Evolutionary conservation across 2,329 filamentous ascomycete genomes (phyloP), one percentile per base, ranked within the genome.

Genomic region (Triangularia verruculosa): DNA sequence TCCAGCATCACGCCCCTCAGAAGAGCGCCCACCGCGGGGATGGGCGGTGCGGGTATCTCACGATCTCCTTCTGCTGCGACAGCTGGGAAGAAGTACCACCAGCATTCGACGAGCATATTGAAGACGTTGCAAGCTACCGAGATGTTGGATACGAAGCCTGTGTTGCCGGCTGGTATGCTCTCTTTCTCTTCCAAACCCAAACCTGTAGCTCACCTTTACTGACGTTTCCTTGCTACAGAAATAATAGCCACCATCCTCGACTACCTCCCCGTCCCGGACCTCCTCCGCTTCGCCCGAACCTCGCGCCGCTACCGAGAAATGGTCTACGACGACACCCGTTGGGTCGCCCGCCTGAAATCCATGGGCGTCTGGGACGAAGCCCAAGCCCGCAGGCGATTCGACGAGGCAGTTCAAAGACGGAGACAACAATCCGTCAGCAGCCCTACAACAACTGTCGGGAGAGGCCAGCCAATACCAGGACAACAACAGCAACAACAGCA

Each of bases 251-350:
- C 88, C 0, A 93, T 99, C 69, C 85, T 99, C 73, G 92, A 97
- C 74, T 93, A 96, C 78, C 86, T 98, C 43, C 90, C 92, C 43
- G 85, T 97, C 27, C 80, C 89, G 65, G 94, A 97, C 75, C 88
- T 96, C 72, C 85, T 98, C 74, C 87, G 88, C 69, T 94, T 92
- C 74, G 94, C 95, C 53, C 88, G 89, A 67, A 88, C 91, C 24
- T 97, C 92, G 64, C 90, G 86, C 73, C 90, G 92, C 65, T 86
- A 98, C 83, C 89, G 90, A 74, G 95, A 99, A 78, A 99, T 99
- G 93, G 93, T 97, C 2, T 99, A 98, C 77, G 95, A 99, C 75
- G 95, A 99, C 76, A 92, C 93, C 57, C 86, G 94, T 79, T 99
- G 95, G 95, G 90, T 98, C 43, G 87, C 91, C 67, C 86, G 91